Evolutionary conservation across 169 alveolate genomes (phyloP).

Genomic region (Babesia ovata): DNA sequence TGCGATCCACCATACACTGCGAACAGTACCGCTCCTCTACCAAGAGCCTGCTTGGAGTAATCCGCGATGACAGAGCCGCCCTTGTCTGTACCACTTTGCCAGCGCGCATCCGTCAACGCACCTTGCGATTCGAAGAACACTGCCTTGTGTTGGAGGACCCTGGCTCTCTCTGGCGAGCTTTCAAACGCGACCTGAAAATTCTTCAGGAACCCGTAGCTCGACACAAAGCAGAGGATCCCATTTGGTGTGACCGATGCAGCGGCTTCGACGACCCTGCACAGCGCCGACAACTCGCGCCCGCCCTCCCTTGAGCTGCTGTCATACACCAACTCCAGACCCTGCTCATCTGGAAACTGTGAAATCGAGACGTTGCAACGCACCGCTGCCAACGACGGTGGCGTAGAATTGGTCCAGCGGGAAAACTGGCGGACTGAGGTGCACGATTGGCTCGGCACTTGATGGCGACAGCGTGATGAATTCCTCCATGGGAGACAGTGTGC

Average conservation of each 20-base stretch:
- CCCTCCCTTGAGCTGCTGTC: constrained; percentile 42
- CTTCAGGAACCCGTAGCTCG: constrained; percentile 46
- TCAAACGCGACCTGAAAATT: constrained; percentile 26
- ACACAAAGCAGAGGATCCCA: constrained; percentile 61
- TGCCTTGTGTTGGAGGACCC: constrained; percentile 15
- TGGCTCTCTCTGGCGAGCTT: constrained; percentile 16
- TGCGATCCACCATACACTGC: constrained; percentile 81
- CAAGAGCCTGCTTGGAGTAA: constrained; percentile 35
- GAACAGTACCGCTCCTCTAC: constrained; percentile 86
- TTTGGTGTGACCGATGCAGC: constrained; percentile 39
- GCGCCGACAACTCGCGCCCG: constrained; percentile 19
- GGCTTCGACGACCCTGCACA: constrained; percentile 38
- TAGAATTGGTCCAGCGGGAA: constrained; percentile 38
- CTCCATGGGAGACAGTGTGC: constrained; percentile 66
- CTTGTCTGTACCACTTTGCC: neutral
- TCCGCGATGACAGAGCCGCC: constrained; percentile 11
- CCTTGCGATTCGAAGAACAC: constrained; percentile 57
- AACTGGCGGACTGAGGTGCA: constrained; percentile 59
- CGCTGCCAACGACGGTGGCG: constrained; percentile 34
- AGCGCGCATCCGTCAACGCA: neutral
- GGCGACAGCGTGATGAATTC: constrained; percentile 53
- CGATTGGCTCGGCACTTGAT: constrained; percentile 8
- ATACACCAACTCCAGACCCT: constrained; percentile 41
- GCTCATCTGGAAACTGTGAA: constrained; percentile 16
- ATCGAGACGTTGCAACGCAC: constrained; percentile 9